Conservation (phyloP, 495 filamentous ascomycete species). For the Neurospora sp. region DNA sequence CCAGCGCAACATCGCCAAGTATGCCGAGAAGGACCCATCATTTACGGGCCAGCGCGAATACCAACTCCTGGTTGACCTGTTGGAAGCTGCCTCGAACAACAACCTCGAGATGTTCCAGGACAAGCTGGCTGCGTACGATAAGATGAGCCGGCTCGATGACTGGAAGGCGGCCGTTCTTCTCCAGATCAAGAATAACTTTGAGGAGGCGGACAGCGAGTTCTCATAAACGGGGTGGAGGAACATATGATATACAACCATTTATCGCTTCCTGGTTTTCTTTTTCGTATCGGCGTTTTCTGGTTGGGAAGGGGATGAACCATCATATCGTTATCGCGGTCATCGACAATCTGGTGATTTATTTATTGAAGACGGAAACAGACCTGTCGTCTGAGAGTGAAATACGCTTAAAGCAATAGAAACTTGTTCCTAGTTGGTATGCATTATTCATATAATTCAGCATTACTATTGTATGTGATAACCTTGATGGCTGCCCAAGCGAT, state of each 20-base stretch:
- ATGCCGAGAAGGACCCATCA: slow-evolving; percentile 68
- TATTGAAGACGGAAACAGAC: neutral
- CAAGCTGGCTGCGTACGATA: slow-evolving; percentile 77
- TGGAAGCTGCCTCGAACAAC: slow-evolving; percentile 56
- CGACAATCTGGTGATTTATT: neutral
- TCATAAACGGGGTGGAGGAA: slow-evolving; percentile 16
- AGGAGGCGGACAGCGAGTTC: slow-evolving; percentile 56
- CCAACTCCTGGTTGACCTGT: slow-evolving; percentile 65
- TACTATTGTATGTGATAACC: neutral
- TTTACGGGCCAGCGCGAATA: slow-evolving; percentile 69
- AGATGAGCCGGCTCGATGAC: slow-evolving; percentile 83
- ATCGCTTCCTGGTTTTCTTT: neutral
- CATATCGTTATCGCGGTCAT: neutral
- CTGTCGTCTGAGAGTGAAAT: neutral
- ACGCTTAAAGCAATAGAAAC: neutral
- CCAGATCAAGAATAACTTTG: slow-evolving; percentile 71
- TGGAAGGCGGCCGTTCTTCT: slow-evolving; percentile 88
- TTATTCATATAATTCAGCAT: neutral
- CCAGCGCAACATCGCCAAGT: slow-evolving; percentile 67
- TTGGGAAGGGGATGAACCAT: neutral
- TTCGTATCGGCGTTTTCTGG: slow-evolving; percentile 12
- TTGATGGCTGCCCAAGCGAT: neutral
- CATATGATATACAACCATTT: neutral
- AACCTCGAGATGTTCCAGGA: slow-evolving; percentile 76
- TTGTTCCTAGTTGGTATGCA: neutral